phyloP scores from a whole-genome alignment of 345 rosid species.

The Dipteronia sinensis region DNA sequence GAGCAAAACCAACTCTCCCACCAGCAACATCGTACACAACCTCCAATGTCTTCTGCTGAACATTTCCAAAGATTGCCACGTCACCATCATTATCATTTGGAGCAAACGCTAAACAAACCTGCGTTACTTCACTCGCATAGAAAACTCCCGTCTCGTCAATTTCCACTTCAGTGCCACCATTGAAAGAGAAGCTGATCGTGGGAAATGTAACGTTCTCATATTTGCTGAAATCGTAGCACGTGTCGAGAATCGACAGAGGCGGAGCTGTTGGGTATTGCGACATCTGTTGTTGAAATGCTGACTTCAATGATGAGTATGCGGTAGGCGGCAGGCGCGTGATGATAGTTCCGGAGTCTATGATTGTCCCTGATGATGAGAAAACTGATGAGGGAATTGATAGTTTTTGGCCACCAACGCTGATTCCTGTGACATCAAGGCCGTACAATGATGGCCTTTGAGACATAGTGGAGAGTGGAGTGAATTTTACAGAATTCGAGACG shows the following conservation, averaged over 20 bases:
- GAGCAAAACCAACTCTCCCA: slow-evolving; percentile 64
- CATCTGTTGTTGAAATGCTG: slow-evolving; percentile 56
- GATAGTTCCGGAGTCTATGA: slow-evolving; percentile 89
- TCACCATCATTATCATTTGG: too few species aligned
- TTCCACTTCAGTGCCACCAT: slow-evolving; percentile 43
- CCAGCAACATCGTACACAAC: slow-evolving; percentile 68
- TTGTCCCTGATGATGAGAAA: slow-evolving; percentile 49
- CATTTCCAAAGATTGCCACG: slow-evolving; percentile 57
- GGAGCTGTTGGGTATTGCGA: slow-evolving; percentile 53
- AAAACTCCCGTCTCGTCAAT: slow-evolving; percentile 32
- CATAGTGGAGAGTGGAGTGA: slow-evolving; percentile 55
- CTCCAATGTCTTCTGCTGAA: slow-evolving; percentile 60
- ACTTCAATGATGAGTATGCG: slow-evolving; percentile 48
- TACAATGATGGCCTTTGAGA: slow-evolving; percentile 46
- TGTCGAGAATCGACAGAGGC: slow-evolving; percentile 68
- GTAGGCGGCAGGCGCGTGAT: slow-evolving; percentile 73
- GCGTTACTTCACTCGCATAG: slow-evolving; percentile 37
- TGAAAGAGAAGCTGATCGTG: slow-evolving; percentile 48
- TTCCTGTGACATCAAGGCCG: slow-evolving; percentile 54
- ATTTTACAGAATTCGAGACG: slow-evolving; percentile 42
- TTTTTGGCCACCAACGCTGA: slow-evolving; percentile 55
- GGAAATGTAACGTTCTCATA: slow-evolving; percentile 45
- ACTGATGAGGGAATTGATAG: slow-evolving; percentile 49
- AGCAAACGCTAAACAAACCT: slow-evolving; percentile 64
- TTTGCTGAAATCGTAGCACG: slow-evolving; percentile 68